Evolutionary conservation across 305 asterid genomes (phyloP), one percentile per base, ranked within the genome.

Genomic region (Fraxinus latifolia): DNA sequence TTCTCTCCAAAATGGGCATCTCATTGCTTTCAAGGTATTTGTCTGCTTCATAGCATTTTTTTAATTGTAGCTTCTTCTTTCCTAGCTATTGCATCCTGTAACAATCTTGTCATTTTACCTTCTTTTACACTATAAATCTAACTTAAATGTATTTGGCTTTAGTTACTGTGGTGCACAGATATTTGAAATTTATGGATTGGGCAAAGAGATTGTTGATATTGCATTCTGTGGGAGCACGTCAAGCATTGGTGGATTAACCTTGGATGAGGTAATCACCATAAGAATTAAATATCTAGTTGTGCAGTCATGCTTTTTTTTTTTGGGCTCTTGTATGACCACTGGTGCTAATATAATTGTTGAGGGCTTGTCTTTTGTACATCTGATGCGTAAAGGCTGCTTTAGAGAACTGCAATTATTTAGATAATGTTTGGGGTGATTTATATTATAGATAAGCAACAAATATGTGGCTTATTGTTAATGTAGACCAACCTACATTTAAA

Each of bases 141-240:
- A 85, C 86, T 77, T 75, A 82, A 77, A 65, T 44, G 60, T 86
- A 68, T 83, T 76, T 88, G 81, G 72, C 80, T 90, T 79, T 80
- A 96, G 99, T 87, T 96, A 96, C 78, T 93, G 98, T 79, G 99
- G 99, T 68, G 99, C 99, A 75, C 99, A 96, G 83, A 96, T 96
- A 87, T 96, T 96, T 90, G 99, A 96, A 89, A 89, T 91, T 74
- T 96, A 96, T 88, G 99, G 99, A 84, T 85, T 96, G 86, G 97
- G 98, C 72, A 86, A 93, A 89, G 98, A 90, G 44, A 90, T 94
- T 33, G 84, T 96, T 50, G 96, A 96, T 86, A 80, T 90, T 82
- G 94, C 99, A 83, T 96, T 96, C 81, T 86, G 93, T 87, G 99
- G 99, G 90, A 96, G 99, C 87, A 88, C 77, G 39, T 96, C 99